Base-by-base conservation (phyloP, 169 alveolate genomes). In the Besnoitia besnoiti region DNA sequence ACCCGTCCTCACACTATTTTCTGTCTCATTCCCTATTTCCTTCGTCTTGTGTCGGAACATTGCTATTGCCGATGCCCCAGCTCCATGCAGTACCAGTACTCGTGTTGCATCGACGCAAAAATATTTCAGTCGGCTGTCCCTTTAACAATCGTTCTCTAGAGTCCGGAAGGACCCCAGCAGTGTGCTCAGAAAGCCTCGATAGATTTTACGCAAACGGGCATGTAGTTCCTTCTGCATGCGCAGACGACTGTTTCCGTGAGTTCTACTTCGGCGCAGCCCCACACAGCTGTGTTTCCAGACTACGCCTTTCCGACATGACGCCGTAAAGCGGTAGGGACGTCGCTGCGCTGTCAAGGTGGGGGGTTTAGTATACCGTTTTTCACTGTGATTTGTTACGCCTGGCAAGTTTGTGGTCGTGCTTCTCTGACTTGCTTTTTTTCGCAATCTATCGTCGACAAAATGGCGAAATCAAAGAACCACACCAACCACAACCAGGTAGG, bases 391-490 rank as follows among this genome's bases (percentile, higher is more conserved):
- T n/a, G 33, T 55, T 5, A 19, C 67, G 67, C 30, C 30, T n/a
- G 67, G 67, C 30, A 55, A 55, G 33, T 55, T 55, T 55, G 12
- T n/a, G 12, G 67, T 16, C 24, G 67, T 55, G 67, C 27, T 55
- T 55, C 24, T 55, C 67, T 55, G 4, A n/a, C 12, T 55, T 55
- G 67, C 24, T 21, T 21, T 55, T n/a, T 21, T 10, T 55, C 24
- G 67, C 7, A 55, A 55, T 1, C 67, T 19, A 55, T 0, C 67
- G n/a, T 55, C 67, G 82, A 42, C 82, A 37, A 73, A 89, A 97
- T 97, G 98, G 98, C 98, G 62, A 97, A 97, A 94, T 97, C 98
- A 49, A 97, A 97, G 97, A 97, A 97, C 95, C 98, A 97, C 95
- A 97, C 98, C 49, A 97, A 96, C 93, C 98, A 97, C 95, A 97